These are phyloP conservation scores for Neurospora sp. DNA, from an alignment of 495 filamentous ascomycete species.

Conservation along the genomic window DNA sequence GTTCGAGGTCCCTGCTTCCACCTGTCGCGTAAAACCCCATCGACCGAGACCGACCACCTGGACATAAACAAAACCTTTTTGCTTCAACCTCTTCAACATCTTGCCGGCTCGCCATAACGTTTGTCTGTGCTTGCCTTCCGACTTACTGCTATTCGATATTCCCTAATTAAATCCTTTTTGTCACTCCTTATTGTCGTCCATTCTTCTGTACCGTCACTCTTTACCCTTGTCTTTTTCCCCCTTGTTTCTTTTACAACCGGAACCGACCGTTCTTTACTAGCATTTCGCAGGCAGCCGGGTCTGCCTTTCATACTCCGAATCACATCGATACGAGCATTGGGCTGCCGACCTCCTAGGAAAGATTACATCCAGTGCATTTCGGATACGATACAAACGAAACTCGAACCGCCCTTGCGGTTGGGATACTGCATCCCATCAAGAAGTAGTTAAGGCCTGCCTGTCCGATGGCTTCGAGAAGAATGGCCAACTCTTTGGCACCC, in stretches of 20 bases:
- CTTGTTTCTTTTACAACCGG: neutral
- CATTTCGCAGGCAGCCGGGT: constrained; percentile 4
- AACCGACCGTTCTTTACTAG: neutral
- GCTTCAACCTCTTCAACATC: neutral
- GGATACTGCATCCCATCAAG: neutral
- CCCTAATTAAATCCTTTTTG: neutral
- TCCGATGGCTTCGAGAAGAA: constrained; percentile 8
- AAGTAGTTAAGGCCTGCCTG: neutral
- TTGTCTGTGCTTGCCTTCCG: neutral
- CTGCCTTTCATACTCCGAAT: constrained; percentile 4
- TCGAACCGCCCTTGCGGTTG: constrained; percentile 1
- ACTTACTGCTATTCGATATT: neutral
- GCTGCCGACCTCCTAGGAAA: neutral
- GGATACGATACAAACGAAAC: constrained; percentile 3
- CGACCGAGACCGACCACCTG: neutral
- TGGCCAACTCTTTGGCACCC: constrained; percentile 25
- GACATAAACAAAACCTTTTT: neutral
- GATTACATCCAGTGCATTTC: neutral
- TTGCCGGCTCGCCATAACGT: neutral
- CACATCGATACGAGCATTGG: neutral
- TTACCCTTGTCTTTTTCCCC: neutral
- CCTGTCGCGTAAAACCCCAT: neutral
- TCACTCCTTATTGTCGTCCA: neutral
- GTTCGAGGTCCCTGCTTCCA: neutral
- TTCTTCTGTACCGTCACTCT: neutral